These are phyloP conservation scores for Flaveria ramosissima DNA, from an alignment of 129 eudicot genomes.

Conservation along the genomic window DNA sequence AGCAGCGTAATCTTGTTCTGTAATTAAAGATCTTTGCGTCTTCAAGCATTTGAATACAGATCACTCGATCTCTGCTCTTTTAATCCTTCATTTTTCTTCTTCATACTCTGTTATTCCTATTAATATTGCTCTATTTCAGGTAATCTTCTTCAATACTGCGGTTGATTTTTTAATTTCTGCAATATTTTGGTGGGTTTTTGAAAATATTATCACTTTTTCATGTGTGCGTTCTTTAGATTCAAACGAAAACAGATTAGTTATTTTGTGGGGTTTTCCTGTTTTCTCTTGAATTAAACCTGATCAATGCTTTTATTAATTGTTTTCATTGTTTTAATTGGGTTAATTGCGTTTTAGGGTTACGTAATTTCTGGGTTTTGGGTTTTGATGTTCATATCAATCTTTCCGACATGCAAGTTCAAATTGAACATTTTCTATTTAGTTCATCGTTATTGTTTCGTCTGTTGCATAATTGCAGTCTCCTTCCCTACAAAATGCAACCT, in stretches of 20 bases:
- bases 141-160: slow-evolving; percentile 16
- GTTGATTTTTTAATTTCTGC: slow-evolving; percentile 9
- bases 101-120: slow-evolving; percentile 9
- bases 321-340: not conserved
- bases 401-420: not conserved
- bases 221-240: slow-evolving; percentile 15
- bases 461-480: not conserved
- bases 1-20: not conserved
- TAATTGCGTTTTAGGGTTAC: slow-evolving; percentile 26
- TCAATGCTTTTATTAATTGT: slow-evolving; percentile 10
- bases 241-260: slow-evolving; percentile 12
- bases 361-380: slow-evolving; percentile 34
- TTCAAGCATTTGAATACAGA: slow-evolving; percentile 11
- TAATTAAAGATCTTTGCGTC: slow-evolving; percentile 20
- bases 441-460: no score
- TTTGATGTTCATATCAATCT: slow-evolving; percentile 14
- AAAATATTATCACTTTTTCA: not conserved
- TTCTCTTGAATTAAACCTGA: not conserved
- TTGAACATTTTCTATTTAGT: no score
- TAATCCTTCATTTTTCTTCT: not conserved
- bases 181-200: slow-evolving; percentile 17
- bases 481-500: not conserved
- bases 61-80: slow-evolving; percentile 31
- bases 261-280: not conserved
- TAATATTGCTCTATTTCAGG: slow-evolving; percentile 32